Evolutionary conservation across 2,329 filamentous ascomycete species (phyloP).

Genomic region (Thielaviopsis euricoi): DNA sequence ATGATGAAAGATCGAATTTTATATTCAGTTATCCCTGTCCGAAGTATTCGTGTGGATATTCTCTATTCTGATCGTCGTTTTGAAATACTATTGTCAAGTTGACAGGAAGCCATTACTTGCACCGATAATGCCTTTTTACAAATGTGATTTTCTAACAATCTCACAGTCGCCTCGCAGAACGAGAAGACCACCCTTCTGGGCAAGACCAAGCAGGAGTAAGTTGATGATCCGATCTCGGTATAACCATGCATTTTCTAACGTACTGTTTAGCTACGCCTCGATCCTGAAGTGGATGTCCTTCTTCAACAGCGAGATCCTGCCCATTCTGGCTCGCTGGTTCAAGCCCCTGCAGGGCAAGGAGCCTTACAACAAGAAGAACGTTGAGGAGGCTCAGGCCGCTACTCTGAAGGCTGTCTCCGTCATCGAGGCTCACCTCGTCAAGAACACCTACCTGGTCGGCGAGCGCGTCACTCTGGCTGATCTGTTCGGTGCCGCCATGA

Average conservation of each 20-base stretch:
- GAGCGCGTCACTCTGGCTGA: slow-evolving; percentile 97
- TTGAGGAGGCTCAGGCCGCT: slow-evolving; percentile 62
- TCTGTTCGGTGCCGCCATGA: slow-evolving; percentile 63
- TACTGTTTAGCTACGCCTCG: slow-evolving; percentile 54
- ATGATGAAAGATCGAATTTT: slow-evolving; percentile 12
- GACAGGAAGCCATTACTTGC: not conserved
- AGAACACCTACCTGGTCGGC: slow-evolving; percentile 94
- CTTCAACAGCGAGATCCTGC: slow-evolving; percentile 76
- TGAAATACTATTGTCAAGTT: not conserved
- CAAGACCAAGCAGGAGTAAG: slow-evolving; percentile 98
- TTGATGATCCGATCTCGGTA: slow-evolving; percentile 9
- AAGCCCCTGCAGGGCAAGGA: slow-evolving; percentile 65
- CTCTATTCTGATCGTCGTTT: slow-evolving; percentile 11
- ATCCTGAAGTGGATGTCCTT: slow-evolving; percentile 98
- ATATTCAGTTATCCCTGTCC: slow-evolving; percentile 13
- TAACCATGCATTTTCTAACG: not conserved
- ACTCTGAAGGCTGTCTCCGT: slow-evolving; percentile 51
- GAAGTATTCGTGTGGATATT: slow-evolving; percentile 13
- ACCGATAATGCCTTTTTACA: not conserved
- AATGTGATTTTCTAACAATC: slow-evolving; percentile 2
- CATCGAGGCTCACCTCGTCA: slow-evolving; percentile 72
- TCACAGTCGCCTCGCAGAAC: slow-evolving; percentile 89
- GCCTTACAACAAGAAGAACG: slow-evolving; percentile 95
- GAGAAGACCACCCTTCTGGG: slow-evolving; percentile 99
- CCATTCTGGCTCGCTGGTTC: slow-evolving; percentile 64